Evolutionary conservation across 192 early-diverging fungal species (phyloP), one percentile per base, ranked within the genome.

Genomic region (Diversispora eburnea): DNA sequence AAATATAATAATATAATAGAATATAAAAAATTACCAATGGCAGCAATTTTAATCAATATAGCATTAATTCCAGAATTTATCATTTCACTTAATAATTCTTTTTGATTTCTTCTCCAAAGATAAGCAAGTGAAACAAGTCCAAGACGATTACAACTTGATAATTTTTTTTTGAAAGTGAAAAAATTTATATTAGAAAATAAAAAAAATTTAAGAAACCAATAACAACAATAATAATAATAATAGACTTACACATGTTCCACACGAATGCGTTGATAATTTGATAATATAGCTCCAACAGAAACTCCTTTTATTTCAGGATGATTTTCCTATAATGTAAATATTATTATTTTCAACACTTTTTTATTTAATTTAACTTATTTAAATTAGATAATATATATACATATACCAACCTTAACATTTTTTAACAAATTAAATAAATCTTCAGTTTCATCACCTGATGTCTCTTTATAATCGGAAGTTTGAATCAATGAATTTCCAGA

Each of bases 261-360:
- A 43, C 97, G 91, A 59, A 97, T 91, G n/a, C 95, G 87, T 78
- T 99, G 97, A 81, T 98, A 99, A 76, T 89, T 95, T 4, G 95
- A 98, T 66, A 99, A 84, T 65, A 99, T 99, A 1, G 97, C 97
- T 19, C 97, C 97, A 17, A 93, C 90, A 39, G 93, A 92, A 5
- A 99, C 94, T 15, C 83, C 97, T 70, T 92, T 77, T 12, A 97
- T 84, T 25, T 94, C 90, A 0, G 95, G 92, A 76, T 93, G 86
- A 13, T 82, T 60, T 43, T 76, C 69, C 81, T 83, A 60, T 49
- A 4, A 20, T 19, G 0, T 63, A 10, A 49, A 60, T 41, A 8
- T 39, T 20, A 47, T 19, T 13, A 52, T 25, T 62, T 13, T 60
- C 64, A 15, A 61, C 39, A 19, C 15, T 41, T 49, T 7, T n/a